These are phyloP conservation scores for Hanseniaspora jakobsenii DNA, from an alignment of 805 yeast species.

Conservation along the genomic window DNA sequence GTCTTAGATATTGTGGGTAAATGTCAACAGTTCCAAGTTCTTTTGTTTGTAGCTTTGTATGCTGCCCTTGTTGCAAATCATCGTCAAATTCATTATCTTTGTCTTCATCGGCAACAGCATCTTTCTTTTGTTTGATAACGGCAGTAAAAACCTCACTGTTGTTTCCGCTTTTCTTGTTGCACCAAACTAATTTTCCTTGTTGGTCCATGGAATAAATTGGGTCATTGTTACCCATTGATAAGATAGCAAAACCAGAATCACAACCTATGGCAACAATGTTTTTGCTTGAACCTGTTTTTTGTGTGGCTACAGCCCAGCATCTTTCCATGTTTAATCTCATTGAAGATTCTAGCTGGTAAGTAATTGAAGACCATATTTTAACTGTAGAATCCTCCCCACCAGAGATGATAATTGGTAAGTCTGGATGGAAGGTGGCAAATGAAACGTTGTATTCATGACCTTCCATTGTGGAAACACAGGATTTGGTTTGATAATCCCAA, in stretches of 20 bases:
- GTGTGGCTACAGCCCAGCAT: conserved; percentile 85
- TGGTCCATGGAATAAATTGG: conserved; percentile 90
- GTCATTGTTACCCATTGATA: conserved; percentile 85
- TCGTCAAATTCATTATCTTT: conserved; percentile 30
- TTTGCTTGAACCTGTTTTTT: conserved; percentile 45
- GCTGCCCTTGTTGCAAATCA: conserved; percentile 52
- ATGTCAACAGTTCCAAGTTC: conserved; percentile 92
- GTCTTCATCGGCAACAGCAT: no score
- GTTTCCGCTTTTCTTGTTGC: conserved; percentile 45
- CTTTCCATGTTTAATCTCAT: conserved; percentile 86
- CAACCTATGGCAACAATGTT: conserved; percentile 84
- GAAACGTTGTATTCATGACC: conserved; percentile 93
- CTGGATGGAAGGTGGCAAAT: conserved; percentile 97
- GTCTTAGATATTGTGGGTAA: conserved; percentile 74
- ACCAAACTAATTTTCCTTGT: conserved; percentile 82
- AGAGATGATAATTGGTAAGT: conserved; percentile 81
- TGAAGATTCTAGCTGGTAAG: conserved; percentile 87
- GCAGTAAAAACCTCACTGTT: conserved; percentile 64
- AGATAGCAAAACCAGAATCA: conserved; percentile 83
- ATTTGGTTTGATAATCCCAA: conserved; percentile 96
- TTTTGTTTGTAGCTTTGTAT: conserved; percentile 52
- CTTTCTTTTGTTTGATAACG: conserved; percentile 49
- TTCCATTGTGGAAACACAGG: conserved; percentile 84
- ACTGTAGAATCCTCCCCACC: conserved; percentile 95
- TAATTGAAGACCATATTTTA: conserved; percentile 88